Evolutionary conservation across 345 rosid genomes (phyloP).

Genomic region (Mangifera indica): DNA sequence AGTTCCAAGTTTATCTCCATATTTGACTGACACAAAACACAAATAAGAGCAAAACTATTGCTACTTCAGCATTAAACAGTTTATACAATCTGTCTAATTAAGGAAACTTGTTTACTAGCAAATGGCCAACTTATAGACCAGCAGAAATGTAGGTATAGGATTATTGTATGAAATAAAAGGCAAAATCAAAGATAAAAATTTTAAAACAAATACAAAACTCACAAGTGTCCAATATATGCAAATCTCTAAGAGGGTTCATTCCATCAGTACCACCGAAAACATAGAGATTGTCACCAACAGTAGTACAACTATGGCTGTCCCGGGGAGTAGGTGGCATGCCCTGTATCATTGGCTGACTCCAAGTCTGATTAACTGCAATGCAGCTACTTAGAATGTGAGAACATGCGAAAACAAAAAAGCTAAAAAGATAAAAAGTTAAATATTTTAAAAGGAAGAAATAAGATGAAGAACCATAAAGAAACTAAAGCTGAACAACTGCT

Average conservation of each 20-base stretch:
- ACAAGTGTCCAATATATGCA: conserved; percentile 83
- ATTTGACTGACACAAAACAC: neutral
- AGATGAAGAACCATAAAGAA: conserved; percentile 3
- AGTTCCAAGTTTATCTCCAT: neutral
- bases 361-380: conserved; percentile 66
- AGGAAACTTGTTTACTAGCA: neutral
- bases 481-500: neutral
- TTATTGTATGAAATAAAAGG: neutral
- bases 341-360: conserved; percentile 74
- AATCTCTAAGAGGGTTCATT: conserved; percentile 68
- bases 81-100: neutral
- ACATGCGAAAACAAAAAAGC: conserved; percentile 15
- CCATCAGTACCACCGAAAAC: conserved; percentile 99
- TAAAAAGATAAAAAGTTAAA: conserved; percentile 2
- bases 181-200: conserved; percentile 16
- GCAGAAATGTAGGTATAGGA: neutral
- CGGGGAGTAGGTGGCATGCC: conserved; percentile 80
- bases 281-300: conserved; percentile 66
- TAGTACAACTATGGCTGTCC: conserved; percentile 92
- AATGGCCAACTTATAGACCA: neutral
- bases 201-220: conserved; percentile 31
- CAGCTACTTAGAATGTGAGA: conserved; percentile 19
- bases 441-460: neutral
- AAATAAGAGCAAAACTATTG: neutral
- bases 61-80: neutral